A percentile compares a stretch with the other conserved stretches of the same genome.
Evolutionary conservation across 2,329 filamentous ascomycete species (phyloP).

Genomic region (Pseudogymnoascus sp.): DNA sequence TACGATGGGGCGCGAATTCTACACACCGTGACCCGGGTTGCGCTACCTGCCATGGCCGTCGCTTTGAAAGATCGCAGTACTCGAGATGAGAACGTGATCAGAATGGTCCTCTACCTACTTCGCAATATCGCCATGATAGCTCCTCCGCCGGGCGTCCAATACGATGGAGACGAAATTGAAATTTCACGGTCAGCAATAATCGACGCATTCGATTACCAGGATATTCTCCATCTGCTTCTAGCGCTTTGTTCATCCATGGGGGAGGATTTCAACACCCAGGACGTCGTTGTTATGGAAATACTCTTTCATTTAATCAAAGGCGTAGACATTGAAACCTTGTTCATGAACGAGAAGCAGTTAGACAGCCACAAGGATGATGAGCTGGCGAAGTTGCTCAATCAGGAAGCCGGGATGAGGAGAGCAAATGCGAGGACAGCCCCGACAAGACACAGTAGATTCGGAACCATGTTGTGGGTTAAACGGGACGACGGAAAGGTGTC

Average conservation of each 20-base stretch:
- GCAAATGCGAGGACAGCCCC: conserved; percentile 71
- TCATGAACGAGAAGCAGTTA: conserved; percentile 71
- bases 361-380: conserved; percentile 65
- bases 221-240: conserved; percentile 78
- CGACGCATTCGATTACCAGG: conserved; percentile 82
- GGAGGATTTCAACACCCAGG: conserved; percentile 85
- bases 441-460: conserved; percentile 86
- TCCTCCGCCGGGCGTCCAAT: conserved; percentile 63
- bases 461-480: conserved; percentile 96
- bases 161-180: conserved; percentile 83
- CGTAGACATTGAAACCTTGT: conserved; percentile 75
- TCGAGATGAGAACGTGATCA: conserved; percentile 87
- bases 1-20: conserved; percentile 72
- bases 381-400: conserved; percentile 65
- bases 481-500: conserved; percentile 71
- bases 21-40: conserved; percentile 72
- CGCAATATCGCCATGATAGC: conserved; percentile 83
- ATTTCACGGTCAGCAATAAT: conserved; percentile 83
- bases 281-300: conserved; percentile 83
- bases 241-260: conserved; percentile 89
- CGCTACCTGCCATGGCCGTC: conserved; percentile 78
- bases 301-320: conserved; percentile 91
- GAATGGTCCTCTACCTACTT: conserved; percentile 80
- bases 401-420: conserved; percentile 77
- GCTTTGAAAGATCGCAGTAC: conserved; percentile 67